A percentile compares a stretch with the other conserved stretches of the same genome.
Evolutionary conservation across 257 asterid species (phyloP).

Genomic region (Plantago elongata): DNA sequence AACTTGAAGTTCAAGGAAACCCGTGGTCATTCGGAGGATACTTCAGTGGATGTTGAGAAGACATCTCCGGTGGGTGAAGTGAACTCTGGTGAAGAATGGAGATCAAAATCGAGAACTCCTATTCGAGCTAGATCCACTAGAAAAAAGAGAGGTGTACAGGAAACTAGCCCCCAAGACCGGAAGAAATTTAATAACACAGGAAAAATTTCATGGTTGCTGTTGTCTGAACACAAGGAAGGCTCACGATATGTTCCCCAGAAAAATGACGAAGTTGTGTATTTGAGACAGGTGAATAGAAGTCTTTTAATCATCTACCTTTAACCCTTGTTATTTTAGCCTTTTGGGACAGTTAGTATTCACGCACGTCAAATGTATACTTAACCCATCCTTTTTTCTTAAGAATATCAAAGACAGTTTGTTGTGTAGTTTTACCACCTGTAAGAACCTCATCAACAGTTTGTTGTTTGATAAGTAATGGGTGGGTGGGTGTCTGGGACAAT

Average conservation of each 20-base stretch:
- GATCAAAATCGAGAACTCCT: constrained; percentile 38
- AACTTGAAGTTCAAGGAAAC: constrained; percentile 36
- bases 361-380: no score
- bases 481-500: not conserved
- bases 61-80: constrained; percentile 48
- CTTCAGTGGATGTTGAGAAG: constrained; percentile 40
- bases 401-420: constrained; percentile 4
- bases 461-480: not conserved
- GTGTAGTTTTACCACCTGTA: not conserved
- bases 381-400: no score
- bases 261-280: constrained; percentile 78
- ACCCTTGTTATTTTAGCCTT: not conserved
- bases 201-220: constrained; percentile 77
- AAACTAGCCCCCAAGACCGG: constrained; percentile 52
- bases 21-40: constrained; percentile 42
- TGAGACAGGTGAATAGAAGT: constrained; percentile 63
- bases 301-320: not conserved
- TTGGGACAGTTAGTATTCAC: no score
- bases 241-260: constrained; percentile 79
- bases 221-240: constrained; percentile 81
- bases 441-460: not conserved
- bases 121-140: constrained; percentile 67
- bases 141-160: constrained; percentile 48
- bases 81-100: constrained; percentile 47
- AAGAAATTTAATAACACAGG: constrained; percentile 59